Percentiles rank a stretch among this genome's conserved stretches.
Evolutionary conservation across 163 green algal genomes (phyloP).

Genomic region (Scenedesmus sp.): DNA sequence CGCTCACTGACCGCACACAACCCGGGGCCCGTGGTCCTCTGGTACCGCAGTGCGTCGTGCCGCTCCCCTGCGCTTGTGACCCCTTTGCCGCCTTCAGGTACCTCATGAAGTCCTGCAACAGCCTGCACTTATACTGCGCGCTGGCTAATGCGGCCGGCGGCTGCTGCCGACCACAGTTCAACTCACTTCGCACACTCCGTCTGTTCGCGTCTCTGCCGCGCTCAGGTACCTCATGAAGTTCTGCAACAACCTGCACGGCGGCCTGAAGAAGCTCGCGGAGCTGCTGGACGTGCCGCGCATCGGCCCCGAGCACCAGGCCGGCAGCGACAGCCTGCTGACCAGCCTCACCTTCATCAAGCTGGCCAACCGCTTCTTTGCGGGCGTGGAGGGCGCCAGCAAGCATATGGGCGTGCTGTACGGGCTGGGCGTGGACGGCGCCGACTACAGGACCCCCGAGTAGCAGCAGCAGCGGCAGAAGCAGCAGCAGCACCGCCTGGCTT

Average conservation of each 20-base stretch:
- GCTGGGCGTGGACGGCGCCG: constrained; percentile 81
- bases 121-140: too few species aligned
- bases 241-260: constrained; percentile 96
- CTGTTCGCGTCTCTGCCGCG: neutral
- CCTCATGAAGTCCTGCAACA: constrained; percentile 98
- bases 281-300: constrained; percentile 96
- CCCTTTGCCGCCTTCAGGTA: constrained; percentile 88
- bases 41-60: too few species aligned
- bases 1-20: too few species aligned
- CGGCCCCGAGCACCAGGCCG: constrained; percentile 94
- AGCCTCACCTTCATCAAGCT: constrained; percentile 94
- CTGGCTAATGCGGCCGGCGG: constrained; percentile 79
- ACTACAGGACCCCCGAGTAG: constrained; percentile 41
- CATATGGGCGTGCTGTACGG: constrained; percentile 95
- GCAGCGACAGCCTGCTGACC: constrained; percentile 94
- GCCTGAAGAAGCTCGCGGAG: constrained; percentile 97
- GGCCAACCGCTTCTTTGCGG: constrained; percentile 83
- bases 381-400: constrained; percentile 72
- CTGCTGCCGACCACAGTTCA: neutral
- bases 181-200: too few species aligned
- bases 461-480: neutral
- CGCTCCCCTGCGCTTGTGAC: too few species aligned
- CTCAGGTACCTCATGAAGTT: constrained; percentile 97
- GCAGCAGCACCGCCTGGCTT: constrained; percentile 9
- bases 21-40: too few species aligned